Evolutionary conservation across 2,329 filamentous ascomycete species (phyloP), one percentile per base, ranked within the genome.

Genomic region (Cladosporium phlei): DNA sequence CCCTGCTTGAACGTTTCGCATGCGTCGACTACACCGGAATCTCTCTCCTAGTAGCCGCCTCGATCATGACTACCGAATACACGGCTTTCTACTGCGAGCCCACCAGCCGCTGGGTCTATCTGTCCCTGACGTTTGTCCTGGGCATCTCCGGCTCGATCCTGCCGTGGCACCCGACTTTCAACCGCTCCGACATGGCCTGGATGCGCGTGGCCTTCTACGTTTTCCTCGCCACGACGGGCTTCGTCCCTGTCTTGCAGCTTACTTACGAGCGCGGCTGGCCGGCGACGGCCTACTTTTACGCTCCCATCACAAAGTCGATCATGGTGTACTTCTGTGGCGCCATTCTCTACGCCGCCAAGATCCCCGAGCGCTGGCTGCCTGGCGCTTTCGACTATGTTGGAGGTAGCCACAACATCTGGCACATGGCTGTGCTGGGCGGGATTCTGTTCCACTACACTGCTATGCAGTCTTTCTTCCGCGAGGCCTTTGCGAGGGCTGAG

Each of bases 11-110:
- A 64, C 85, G 89, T 52, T 97, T 98, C 61, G 93, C 93, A 14
- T 98, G 93, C 66, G 89, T 98, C 49, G 93, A 98, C 67, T 98
- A 98, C 69, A 97, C 93, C 0, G 93, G 93, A 46, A 98, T 98
- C 56, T 95, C 90, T 1, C 75, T 98, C 40, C 79, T 98, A 20
- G 93, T 98, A 43, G 88, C 93, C 2, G 89, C 93, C 8, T 95
- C 88, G 47, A 98, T 98, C 70, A 88, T 97, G 79, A 96, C 93
- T 2, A 95, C 89, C 27, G 93, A 98, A 66, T 98, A 97, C 71
- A 96, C 93, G 0, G 93, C 91, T 19, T 98, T 98, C 68, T 98
- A 98, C 73, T 96, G 93, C 71, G 93, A 98, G 61, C 90, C 93
- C 3, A 60, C 86, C 37, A 90, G 86, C 56, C 85, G 90, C 46